A percentile compares a stretch with the other conserved stretches of the same genome.
phyloP scores from a whole-genome alignment of 257 asterid genomes.

The Capsicum baccatum region DNA sequence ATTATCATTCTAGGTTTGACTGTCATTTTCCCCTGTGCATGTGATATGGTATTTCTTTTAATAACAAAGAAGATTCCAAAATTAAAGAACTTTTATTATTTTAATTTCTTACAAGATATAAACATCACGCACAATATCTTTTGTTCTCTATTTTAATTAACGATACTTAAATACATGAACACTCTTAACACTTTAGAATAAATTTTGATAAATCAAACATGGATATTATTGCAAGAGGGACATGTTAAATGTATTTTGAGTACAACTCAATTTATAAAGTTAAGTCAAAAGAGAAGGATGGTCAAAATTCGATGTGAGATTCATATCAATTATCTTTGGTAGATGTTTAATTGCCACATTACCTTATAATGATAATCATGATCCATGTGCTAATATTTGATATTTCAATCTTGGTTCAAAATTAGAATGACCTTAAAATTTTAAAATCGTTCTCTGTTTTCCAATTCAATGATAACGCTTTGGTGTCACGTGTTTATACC shows the following conservation, averaged over 20 bases:
- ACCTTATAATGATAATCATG: neutral
- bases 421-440: neutral
- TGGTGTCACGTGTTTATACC: neutral
- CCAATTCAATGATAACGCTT: neutral
- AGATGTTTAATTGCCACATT: neutral
- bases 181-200: neutral
- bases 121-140: neutral
- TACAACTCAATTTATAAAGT: neutral
- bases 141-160: neutral
- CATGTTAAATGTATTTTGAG: too few species aligned
- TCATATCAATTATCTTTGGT: neutral
- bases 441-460: neutral
- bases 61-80: slow-evolving; percentile 21
- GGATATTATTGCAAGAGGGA: neutral
- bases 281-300: neutral
- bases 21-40: slow-evolving; percentile 11
- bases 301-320: neutral
- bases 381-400: neutral
- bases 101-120: neutral
- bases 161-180: slow-evolving; percentile 8
- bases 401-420: neutral
- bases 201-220: neutral
- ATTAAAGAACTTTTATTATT: slow-evolving; percentile 10
- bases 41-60: neutral
- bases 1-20: slow-evolving; percentile 24